Conservation (phyloP, 345 rosid species). For the Camelina sativa region DNA sequence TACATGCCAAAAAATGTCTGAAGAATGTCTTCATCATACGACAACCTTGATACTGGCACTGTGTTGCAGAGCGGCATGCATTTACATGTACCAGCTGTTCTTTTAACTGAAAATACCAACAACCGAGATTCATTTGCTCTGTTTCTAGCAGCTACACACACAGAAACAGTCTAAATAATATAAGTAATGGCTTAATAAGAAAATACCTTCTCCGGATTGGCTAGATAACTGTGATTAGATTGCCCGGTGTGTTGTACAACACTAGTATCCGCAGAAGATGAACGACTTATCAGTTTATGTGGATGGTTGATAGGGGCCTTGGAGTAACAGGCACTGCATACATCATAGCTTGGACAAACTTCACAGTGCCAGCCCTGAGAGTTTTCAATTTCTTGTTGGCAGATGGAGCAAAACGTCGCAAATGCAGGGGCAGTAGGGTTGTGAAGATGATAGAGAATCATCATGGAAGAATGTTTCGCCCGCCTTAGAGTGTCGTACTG, state of each 20-base stretch:
- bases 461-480: constrained; percentile 97
- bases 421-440: constrained; percentile 96
- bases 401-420: constrained; percentile 73
- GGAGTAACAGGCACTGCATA: constrained; percentile 79
- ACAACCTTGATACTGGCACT: constrained; percentile 75
- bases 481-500: constrained; percentile 93
- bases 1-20: constrained; percentile 77
- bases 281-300: constrained; percentile 85
- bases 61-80: constrained; percentile 63
- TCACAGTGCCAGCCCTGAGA: constrained; percentile 96
- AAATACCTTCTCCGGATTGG: constrained; percentile 16
- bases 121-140: background rate
- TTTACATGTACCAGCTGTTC: constrained; percentile 78
- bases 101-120: constrained; percentile 64
- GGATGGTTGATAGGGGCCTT: constrained; percentile 78
- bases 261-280: constrained; percentile 62
- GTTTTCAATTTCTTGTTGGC: constrained; percentile 80
- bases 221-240: constrained; percentile 56
- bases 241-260: constrained; percentile 73
- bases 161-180: background rate
- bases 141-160: constrained; percentile 2
- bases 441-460: constrained; percentile 97
- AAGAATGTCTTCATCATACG: constrained; percentile 64
- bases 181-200: background rate
- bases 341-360: constrained; percentile 82